These are phyloP conservation scores for Phaeoacremonium minimum DNA, from an alignment of 2,329 filamentous ascomycete genomes.

Conservation along the genomic window DNA sequence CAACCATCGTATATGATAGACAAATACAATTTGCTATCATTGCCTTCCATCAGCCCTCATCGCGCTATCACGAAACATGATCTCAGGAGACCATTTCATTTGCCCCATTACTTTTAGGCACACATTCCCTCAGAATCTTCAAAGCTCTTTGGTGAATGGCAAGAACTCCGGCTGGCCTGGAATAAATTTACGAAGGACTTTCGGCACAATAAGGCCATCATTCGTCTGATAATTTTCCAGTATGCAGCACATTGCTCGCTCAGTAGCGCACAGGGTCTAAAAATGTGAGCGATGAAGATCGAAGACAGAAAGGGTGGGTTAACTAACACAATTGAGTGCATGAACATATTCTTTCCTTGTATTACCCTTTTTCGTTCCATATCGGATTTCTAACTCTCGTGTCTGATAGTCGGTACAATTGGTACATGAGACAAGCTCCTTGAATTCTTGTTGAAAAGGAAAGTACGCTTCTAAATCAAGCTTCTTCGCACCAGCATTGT, in stretches of 20 bases:
- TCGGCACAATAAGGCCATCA: conserved; percentile 77
- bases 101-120: too few relatives aligned
- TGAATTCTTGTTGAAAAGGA: conserved; percentile 94
- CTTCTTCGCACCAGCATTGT: conserved; percentile 84
- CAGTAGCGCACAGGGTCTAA: conserved; percentile 69
- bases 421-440: conserved; percentile 94
- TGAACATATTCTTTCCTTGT: conserved; percentile 92
- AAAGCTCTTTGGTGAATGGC: conserved; percentile 81
- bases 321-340: conserved; percentile 67
- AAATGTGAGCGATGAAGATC: too few relatives aligned
- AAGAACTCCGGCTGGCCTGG: conserved; percentile 87
- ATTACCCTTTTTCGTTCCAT: conserved; percentile 81
- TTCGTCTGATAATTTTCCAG: conserved; percentile 96
- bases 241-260: conserved; percentile 87
- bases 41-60: too few relatives aligned
- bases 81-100: too few relatives aligned
- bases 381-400: conserved; percentile 87
- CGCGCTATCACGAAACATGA: too few relatives aligned
- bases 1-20: too few relatives aligned
- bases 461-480: conserved; percentile 96
- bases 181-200: conserved; percentile 83
- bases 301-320: too few relatives aligned
- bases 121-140: too few relatives aligned
- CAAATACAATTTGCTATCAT: too few relatives aligned
- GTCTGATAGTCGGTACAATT: conserved; percentile 99